Base-by-base conservation (phyloP, 2,329 filamentous ascomycete genomes). In the Clonostachys sp. region DNA sequence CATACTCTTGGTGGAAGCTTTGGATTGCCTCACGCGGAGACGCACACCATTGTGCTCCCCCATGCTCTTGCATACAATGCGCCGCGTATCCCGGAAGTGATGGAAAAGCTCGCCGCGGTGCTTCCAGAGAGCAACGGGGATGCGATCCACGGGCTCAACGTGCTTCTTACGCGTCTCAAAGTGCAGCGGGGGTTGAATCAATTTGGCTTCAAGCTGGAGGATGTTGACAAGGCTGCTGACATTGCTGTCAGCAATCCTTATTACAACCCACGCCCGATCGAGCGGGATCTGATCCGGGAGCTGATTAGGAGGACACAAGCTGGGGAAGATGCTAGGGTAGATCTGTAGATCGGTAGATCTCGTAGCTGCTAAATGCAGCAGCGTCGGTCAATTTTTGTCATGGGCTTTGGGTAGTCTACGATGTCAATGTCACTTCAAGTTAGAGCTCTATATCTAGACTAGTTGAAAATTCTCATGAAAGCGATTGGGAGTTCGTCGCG, bases 1-100 rank as follows among this genome's bases (percentile, higher is more conserved):
- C 83, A 86, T 57, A 79, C 78, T 0, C 67, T 86, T 2, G 83
- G 81, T 20, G 83, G 83, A 7, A 77, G 71, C 54, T 83, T 86
- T 61, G 75, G 78, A 50, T 70, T 87, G 7, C 80, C 83, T 0
- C 82, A 87, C 50, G 80, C 81, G 2, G 80, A 85, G 59, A 85
- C 81, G 0, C 83, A 86, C 55, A 81, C 81, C 1, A 75, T 80
- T 34, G 72, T 86, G 2, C 66, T 86, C 9, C 81, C 82, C 1
- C 82, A 86, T 55, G 78, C 80, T 0, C 63, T 86, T 3, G 77
- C 81, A 4, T 86, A 84, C 57, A 84, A 84, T 52, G 76, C 78
- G 1, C 77, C 79, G 0, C 65, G 62, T 1, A 72, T 82, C 3
- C 74, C 78, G 0, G 67, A 72, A 3, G 71, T 70, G 0, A 78